A percentile compares a stretch with the other conserved stretches of the same genome.
Evolutionary conservation across 805 yeast genomes (phyloP).

Genomic region (Zygoascus flipseniorum): DNA sequence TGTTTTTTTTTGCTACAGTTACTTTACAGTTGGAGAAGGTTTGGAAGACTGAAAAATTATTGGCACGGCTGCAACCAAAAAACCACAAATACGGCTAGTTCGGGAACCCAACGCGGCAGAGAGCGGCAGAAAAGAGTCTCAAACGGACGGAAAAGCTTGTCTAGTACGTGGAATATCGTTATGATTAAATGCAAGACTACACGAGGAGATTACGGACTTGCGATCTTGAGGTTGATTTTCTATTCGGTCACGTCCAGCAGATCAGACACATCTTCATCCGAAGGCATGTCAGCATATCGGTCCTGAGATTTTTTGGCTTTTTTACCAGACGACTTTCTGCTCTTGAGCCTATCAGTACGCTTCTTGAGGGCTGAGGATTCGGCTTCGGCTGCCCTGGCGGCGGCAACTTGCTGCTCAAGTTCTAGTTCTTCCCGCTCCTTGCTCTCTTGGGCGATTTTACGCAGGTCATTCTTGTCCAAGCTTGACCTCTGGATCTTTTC

Average conservation of each 20-base stretch:
- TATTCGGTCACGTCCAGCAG: constrained; percentile 15
- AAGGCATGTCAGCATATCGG: constrained; percentile 21
- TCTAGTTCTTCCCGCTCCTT: constrained; percentile 13
- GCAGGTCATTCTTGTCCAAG: constrained; percentile 9
- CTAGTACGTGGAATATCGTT: too few species aligned
- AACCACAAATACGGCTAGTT: not conserved
- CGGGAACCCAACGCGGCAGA: not conserved
- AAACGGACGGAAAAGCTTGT: too few species aligned
- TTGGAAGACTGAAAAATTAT: not conserved
- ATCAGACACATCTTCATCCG: constrained; percentile 29
- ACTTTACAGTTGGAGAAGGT: too few species aligned
- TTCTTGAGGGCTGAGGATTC: constrained; percentile 1
- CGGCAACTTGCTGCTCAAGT: constrained; percentile 18
- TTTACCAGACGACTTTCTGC: constrained; percentile 6
- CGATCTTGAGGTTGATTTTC: too few species aligned
- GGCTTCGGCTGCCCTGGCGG: constrained; percentile 5
- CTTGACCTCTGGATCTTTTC: constrained; percentile 20
- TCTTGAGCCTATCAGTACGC: not conserved
- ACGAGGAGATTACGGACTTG: too few species aligned
- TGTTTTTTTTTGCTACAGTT: too few species aligned
- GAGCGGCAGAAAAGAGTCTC: not conserved
- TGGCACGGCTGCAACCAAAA: not conserved
- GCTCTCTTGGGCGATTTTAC: not conserved
- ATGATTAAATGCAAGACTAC: too few species aligned
- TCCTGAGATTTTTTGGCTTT: constrained; percentile 6